Conservation (phyloP, 495 filamentous ascomycete genomes). For the Patellaria atrata region DNA sequence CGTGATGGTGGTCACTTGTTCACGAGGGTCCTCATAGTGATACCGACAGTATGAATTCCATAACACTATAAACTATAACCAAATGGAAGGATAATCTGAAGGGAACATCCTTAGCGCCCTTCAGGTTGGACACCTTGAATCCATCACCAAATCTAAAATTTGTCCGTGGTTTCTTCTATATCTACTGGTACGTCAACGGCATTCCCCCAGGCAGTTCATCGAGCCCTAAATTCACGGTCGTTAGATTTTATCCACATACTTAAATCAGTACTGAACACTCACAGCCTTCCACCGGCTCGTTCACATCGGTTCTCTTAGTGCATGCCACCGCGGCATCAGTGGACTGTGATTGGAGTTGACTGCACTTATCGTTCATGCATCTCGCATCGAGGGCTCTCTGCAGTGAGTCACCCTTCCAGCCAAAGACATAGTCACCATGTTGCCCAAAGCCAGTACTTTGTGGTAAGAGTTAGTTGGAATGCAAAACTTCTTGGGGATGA, state of each 20-base stretch:
- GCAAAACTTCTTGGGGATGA: constrained; percentile 14
- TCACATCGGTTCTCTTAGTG: constrained; percentile 22
- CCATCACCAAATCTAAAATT: too few relatives aligned
- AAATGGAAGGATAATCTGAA: too few relatives aligned
- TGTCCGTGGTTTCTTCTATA: too few relatives aligned
- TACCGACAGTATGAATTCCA: too few relatives aligned
- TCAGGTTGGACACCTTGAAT: too few relatives aligned
- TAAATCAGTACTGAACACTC: constrained; percentile 3
- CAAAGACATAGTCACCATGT: constrained; percentile 36
- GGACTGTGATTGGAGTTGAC: constrained; percentile 28
- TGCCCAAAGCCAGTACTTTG: constrained; percentile 30
- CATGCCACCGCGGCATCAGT: constrained; percentile 27
- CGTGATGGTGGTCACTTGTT: too few relatives aligned
- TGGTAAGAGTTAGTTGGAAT: not conserved
- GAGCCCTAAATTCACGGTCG: constrained; percentile 10
- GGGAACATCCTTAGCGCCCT: too few relatives aligned
- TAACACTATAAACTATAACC: too few relatives aligned
- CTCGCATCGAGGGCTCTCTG: constrained; percentile 35
- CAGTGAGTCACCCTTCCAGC: constrained; percentile 33
- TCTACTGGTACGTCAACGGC: constrained; percentile 13
- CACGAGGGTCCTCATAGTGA: too few relatives aligned
- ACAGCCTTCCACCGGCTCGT: constrained; percentile 32
- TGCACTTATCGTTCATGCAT: constrained; percentile 31
- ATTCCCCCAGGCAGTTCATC: constrained; percentile 9
- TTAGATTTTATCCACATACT: too few relatives aligned